Evolutionary conservation across 192 early-diverging fungal species (phyloP).

Genomic region (Entomortierella chlamydospora): DNA sequence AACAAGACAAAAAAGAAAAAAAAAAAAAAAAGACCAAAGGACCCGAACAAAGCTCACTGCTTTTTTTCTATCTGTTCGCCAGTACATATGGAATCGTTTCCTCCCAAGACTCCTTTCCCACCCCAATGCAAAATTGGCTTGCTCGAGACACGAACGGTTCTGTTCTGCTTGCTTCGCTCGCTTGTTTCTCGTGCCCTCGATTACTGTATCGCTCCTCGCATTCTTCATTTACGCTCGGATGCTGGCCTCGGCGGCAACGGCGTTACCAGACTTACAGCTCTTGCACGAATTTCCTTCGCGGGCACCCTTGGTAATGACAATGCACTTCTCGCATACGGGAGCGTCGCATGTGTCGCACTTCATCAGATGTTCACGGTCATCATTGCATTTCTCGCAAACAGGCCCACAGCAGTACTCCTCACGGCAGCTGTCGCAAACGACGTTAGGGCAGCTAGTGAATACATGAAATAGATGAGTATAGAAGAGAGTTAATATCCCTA

Average conservation of each 20-base stretch:
- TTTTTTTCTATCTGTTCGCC: slow-evolving; percentile 2
- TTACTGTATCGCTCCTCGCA: neutral
- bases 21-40: neutral
- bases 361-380: slow-evolving; percentile 44
- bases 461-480: neutral
- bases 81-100: neutral
- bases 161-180: neutral
- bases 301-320: slow-evolving; percentile 49
- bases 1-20: neutral
- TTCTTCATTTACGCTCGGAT: slow-evolving; percentile 10
- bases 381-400: slow-evolving; percentile 44
- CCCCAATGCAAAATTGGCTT: neutral
- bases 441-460: slow-evolving; percentile 33
- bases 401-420: slow-evolving; percentile 55
- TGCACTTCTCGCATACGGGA: slow-evolving; percentile 49
- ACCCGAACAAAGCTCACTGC: slow-evolving; percentile 8
- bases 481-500: neutral
- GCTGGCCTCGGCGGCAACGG: slow-evolving; percentile 1
- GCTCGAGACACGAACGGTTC: too few species aligned
- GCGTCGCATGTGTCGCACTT: slow-evolving; percentile 40
- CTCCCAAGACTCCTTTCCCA: neutral
- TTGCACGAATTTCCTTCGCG: slow-evolving; percentile 51
- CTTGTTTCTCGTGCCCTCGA: neutral
- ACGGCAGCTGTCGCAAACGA: slow-evolving; percentile 54
- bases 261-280: slow-evolving; percentile 24